These are phyloP conservation scores for Scutellaria barbata DNA, from an alignment of 257 asterid genomes.

Conservation along the genomic window DNA sequence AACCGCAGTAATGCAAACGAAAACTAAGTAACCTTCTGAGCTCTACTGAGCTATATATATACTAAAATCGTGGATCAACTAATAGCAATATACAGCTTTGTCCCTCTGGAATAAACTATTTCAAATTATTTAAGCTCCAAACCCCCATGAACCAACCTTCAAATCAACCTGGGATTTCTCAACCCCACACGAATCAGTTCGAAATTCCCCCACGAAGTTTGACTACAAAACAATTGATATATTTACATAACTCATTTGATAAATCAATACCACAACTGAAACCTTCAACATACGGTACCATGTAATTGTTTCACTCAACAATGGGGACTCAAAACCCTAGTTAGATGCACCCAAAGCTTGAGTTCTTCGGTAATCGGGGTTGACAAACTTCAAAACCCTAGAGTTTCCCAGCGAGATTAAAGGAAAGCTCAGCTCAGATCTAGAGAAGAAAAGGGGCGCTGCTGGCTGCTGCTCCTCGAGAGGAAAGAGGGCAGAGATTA, in stretches of 20 bases:
- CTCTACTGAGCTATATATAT: background rate
- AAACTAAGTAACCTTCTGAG: background rate
- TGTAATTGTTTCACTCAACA: slow-evolving; percentile 13
- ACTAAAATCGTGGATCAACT: slow-evolving; percentile 16
- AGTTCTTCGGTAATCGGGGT: slow-evolving; percentile 29
- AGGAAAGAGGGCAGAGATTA: background rate
- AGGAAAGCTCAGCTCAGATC: slow-evolving; percentile 64
- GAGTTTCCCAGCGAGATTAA: slow-evolving; percentile 34
- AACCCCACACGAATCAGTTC: slow-evolving; percentile 41
- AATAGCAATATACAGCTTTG: slow-evolving; percentile 17
- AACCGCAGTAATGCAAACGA: slow-evolving; percentile 20
- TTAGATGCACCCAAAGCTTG: slow-evolving; percentile 26
- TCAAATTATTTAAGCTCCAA: slow-evolving; percentile 35
- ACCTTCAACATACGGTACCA: slow-evolving; percentile 23
- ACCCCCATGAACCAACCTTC: slow-evolving; percentile 42
- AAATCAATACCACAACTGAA: slow-evolving; percentile 10
- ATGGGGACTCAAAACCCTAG: slow-evolving; percentile 36
- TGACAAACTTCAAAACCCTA: slow-evolving; percentile 45
- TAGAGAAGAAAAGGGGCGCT: slow-evolving; percentile 37
- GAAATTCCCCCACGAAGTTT: slow-evolving; percentile 38
- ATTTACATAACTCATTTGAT: background rate
- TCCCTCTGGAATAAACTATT: slow-evolving; percentile 13
- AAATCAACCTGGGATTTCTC: slow-evolving; percentile 45
- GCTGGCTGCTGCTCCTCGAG: slow-evolving; percentile 1
- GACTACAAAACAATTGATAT: slow-evolving; percentile 25